Base-by-base conservation (phyloP, 2,329 filamentous ascomycete genomes). In the Zasmidium citrigriseum region DNA sequence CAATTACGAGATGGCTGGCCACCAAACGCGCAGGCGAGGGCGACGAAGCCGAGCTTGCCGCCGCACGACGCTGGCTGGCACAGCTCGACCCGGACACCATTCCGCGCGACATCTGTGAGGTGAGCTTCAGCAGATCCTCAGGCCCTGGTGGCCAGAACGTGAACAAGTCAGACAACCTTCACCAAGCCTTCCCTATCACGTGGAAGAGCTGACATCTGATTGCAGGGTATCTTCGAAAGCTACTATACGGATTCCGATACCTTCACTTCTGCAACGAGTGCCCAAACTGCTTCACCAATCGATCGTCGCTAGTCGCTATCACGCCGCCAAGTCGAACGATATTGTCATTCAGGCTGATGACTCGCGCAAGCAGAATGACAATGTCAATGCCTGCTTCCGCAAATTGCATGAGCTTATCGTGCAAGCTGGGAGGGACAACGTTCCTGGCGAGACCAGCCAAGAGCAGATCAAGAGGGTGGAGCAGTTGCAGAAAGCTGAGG, bases 131-230 rank as follows among this genome's bases (percentile, higher is more conserved):
- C 69, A 79, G 85, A 58, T 86, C 85, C 2, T 86, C 84, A 53
- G 86, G 86, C 2, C 86, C 86, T 18, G 86, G 86, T 52, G 86
- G 86, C 11, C 86, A 88, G 71, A 88, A 88, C 75, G 86, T 88
- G 57, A 88, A 88, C 74, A 88, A 88, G 86, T 88, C 73, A 64
- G 78, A 23, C 12, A 9, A n/a, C 9, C n/a, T 49, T 25, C 41
- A 46, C 46, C 41, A 22, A 12, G n/a, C n/a, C n/a, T 45, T 11
- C 5, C 4, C 34, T 44, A 54, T 16, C 16, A 45, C 38, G 45
- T 51, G 51, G 4, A 49, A 14, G 2, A 22, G 29, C 21, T 58
- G 55, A 50, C 25, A 50, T 25, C 16, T 21, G 12, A 2, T 27
- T 11, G 55, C 71, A 88, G 86, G 78, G 82, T 87, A 63, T 87